Percentiles rank a stretch among this genome's conserved stretches.
phyloP scores from a whole-genome alignment of 2,329 filamentous ascomycete species.

The Raffaelea ambrosiae region DNA sequence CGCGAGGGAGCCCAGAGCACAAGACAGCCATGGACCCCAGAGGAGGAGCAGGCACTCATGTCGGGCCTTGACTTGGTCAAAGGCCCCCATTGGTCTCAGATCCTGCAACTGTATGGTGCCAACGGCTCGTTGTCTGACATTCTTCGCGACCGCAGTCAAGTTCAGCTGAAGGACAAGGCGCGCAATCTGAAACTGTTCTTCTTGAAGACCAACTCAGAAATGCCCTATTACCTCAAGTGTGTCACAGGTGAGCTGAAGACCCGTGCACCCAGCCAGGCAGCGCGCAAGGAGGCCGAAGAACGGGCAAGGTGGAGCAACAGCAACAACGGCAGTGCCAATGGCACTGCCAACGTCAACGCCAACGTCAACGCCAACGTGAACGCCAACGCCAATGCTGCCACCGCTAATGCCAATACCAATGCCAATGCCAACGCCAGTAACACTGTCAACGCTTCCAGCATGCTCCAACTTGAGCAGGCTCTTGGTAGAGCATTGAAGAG shows the following conservation, averaged over 20 bases:
- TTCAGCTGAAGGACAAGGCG: constrained; percentile 88
- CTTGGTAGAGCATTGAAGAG: no score
- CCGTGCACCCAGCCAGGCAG: constrained; percentile 66
- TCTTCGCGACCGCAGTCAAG: constrained; percentile 80
- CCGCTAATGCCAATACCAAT: not conserved
- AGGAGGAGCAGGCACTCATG: constrained; percentile 87
- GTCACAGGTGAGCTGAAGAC: constrained; percentile 89
- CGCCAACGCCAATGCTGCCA: not conserved
- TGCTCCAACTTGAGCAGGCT: not conserved
- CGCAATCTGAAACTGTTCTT: constrained; percentile 87
- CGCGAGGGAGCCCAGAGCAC: constrained; percentile 51
- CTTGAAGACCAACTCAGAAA: constrained; percentile 82
- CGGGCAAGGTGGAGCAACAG: constrained; percentile 49
- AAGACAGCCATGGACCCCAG: constrained; percentile 75
- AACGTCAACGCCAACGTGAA: not conserved
- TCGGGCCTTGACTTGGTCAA: constrained; percentile 80
- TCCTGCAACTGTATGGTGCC: constrained; percentile 72
- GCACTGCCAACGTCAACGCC: not conserved
- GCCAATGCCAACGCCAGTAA: not conserved
- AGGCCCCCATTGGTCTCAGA: constrained; percentile 89
- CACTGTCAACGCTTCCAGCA: not conserved
- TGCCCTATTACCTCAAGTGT: constrained; percentile 77
- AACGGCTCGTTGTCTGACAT: constrained; percentile 75
- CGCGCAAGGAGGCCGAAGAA: constrained; percentile 59
- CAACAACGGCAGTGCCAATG: constrained; percentile 22